phyloP scores from a whole-genome alignment of 164 flowering plant genomes.

The Liquidambar formosana region DNA sequence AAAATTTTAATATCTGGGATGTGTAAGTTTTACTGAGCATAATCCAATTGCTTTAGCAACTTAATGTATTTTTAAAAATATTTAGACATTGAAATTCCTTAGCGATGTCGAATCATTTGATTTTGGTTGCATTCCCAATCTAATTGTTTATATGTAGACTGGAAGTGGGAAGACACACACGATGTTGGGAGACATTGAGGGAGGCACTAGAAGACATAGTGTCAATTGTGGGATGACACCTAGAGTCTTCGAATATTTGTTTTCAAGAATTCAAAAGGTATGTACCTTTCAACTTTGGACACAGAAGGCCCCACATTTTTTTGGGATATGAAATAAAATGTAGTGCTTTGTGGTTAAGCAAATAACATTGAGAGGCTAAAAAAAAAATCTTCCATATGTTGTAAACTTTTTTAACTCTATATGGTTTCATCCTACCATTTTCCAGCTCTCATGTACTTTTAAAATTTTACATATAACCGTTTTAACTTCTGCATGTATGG shows the following conservation, averaged over 20 bases:
- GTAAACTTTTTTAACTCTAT: neutral
- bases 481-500: neutral
- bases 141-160: constrained; percentile 48
- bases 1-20: neutral
- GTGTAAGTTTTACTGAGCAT: too few relatives aligned
- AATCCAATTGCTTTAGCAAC: too few relatives aligned
- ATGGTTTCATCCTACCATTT: neutral
- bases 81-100: too few relatives aligned
- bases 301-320: neutral
- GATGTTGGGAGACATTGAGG: constrained; percentile 98
- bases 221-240: constrained; percentile 98
- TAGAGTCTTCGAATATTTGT: constrained; percentile 83
- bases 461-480: neutral
- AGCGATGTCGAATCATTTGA: neutral
- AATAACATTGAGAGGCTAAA: neutral
- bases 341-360: neutral
- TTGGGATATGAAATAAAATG: neutral
- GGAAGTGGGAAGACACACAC: constrained; percentile 99
- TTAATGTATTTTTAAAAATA: too few relatives aligned
- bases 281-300: neutral
- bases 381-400: neutral
- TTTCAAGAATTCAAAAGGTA: constrained; percentile 95
- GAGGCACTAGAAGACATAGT: constrained; percentile 87
- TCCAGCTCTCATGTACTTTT: neutral
- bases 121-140: neutral